These are phyloP conservation scores for Bremia lactucae DNA, from an alignment of 352 stramenopile species.

Conservation along the genomic window DNA sequence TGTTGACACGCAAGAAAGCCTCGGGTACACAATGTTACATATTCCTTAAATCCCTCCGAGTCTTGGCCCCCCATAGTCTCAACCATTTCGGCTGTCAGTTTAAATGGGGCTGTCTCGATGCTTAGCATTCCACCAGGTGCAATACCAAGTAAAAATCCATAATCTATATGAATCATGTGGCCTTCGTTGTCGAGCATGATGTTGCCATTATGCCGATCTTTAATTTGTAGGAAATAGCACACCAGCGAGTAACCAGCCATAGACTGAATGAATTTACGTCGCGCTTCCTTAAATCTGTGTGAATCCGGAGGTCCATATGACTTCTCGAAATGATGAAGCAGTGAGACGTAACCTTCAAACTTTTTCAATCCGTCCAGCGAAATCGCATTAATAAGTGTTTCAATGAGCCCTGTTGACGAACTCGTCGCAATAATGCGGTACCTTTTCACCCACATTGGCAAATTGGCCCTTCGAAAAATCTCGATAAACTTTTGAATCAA, in stretches of 20 bases:
- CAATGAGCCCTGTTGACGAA: conserved; percentile 93
- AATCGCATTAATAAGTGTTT: conserved; percentile 94
- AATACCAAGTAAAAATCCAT: conserved; percentile 98
- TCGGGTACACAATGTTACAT: conserved; percentile 94
- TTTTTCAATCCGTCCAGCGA: conserved; percentile 98
- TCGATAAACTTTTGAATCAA: conserved; percentile 96
- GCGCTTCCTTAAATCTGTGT: conserved; percentile 84
- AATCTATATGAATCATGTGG: conserved; percentile 99
- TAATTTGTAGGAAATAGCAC: conserved; percentile 97
- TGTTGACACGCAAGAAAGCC: conserved; percentile 95
- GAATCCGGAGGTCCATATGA: conserved; percentile 88
- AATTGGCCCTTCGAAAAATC: conserved; percentile 90
- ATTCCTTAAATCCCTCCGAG: conserved; percentile 91
- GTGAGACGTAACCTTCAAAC: conserved; percentile 88
- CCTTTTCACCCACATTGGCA: conserved; percentile 92
- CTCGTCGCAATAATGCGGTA: conserved; percentile 97
- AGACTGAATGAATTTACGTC: conserved; percentile 93
- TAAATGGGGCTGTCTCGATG: conserved; percentile 99
- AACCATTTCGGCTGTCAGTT: conserved; percentile 98
- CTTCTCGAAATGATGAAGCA: conserved; percentile 93
- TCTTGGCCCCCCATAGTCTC: conserved; percentile 92
- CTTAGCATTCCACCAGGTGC: conserved; percentile 96
- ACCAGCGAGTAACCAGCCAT: conserved; percentile 98
- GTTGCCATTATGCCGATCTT: conserved; percentile 99
- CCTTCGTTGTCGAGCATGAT: conserved; percentile 98